Base-by-base conservation (phyloP, 2,329 filamentous ascomycete genomes). In the Fusarium sp. region DNA sequence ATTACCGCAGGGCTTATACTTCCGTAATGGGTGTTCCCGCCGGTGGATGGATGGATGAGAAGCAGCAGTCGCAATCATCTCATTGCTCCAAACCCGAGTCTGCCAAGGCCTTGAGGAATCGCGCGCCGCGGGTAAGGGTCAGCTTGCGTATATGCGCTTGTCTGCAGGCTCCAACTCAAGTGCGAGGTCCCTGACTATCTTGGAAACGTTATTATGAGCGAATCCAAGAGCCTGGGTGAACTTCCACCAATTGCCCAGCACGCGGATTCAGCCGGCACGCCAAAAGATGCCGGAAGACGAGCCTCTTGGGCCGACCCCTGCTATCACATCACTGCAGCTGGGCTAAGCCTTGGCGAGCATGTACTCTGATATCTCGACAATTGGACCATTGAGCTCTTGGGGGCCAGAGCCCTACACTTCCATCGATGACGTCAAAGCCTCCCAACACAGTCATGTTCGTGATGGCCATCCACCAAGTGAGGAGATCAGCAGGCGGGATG, bases 391-490 rank as follows among this genome's bases (percentile, higher is more conserved):
- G 10, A 31, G 48, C n/a, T 18, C 35, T 33, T 37, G 11, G 29
- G 35, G 24, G 35, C 24, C 48, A 9, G 31, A 64, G 54, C 33
- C 50, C 35, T 63, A 43, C 24, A 52, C 22, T 27, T 16, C 16
- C 27, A 35, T 16, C 16, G 50, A 78, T 77, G 76, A 77, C 74
- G 76, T 78, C 69, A 78, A 77, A 62, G 76, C 66, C 76, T 77
- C 72, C 58, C 31, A 58, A 71, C 35, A 65, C 37, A 65, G 56
- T 61, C 27, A 59, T 69, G 61, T 54, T 76, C 56, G 72, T 33
- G 74, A 73, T 72, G 45, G 27, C 52, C 50, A 54, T 61, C 58
- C 54, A 65, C 68, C 48, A 61, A 57, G 69, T 43, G 66, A 57
- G 54, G 48, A 43, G 57, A 69, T 75, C 72, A 65, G 41, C 76